Percentiles rank a stretch among this genome's conserved stretches.
phyloP scores from a whole-genome alignment of 495 filamentous ascomycete genomes.

The Bathelium albidoporum region DNA sequence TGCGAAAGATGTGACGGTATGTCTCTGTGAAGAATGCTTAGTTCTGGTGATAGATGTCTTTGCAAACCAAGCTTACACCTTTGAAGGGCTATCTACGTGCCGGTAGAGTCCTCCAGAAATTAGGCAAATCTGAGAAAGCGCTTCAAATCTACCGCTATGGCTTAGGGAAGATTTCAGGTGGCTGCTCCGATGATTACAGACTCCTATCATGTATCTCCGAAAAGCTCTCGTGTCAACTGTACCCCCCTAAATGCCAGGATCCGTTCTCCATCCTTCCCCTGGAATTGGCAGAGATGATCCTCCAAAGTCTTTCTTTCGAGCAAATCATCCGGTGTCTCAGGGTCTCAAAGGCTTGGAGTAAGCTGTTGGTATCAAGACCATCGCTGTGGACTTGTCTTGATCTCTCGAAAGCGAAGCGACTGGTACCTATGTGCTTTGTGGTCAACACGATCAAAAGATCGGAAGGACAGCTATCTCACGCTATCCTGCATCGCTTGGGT shows the following conservation, averaged over 20 bases:
- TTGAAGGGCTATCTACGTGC: slow-evolving; percentile 54
- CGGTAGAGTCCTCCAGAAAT: slow-evolving; percentile 48
- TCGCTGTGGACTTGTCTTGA: slow-evolving; percentile 45
- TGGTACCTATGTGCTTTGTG: slow-evolving; percentile 24
- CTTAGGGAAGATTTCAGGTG: slow-evolving; percentile 41
- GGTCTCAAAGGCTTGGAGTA: slow-evolving; percentile 45
- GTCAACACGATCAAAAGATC: slow-evolving; percentile 16
- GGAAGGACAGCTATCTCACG: slow-evolving; percentile 4
- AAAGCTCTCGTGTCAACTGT: slow-evolving; percentile 31
- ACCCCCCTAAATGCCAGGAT: slow-evolving; percentile 28
- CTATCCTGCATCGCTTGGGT: slow-evolving; percentile 10
- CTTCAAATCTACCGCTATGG: slow-evolving; percentile 53
- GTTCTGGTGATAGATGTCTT: neutral
- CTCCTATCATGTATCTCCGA: slow-evolving; percentile 26
- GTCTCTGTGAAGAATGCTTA: slow-evolving; percentile 24
- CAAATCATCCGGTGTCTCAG: slow-evolving; percentile 37
- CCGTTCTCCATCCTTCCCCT: slow-evolving; percentile 24
- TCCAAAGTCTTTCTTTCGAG: slow-evolving; percentile 26
- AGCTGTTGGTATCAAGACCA: slow-evolving; percentile 35
- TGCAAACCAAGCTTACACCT: neutral
- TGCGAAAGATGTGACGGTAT: slow-evolving; percentile 34
- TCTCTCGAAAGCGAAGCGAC: slow-evolving; percentile 34
- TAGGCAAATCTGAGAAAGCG: slow-evolving; percentile 44
- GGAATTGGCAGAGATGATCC: slow-evolving; percentile 27
- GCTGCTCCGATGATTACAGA: neutral